phyloP scores from a whole-genome alignment of 805 yeast genomes.

The Scheffersomyces ergatensis region DNA sequence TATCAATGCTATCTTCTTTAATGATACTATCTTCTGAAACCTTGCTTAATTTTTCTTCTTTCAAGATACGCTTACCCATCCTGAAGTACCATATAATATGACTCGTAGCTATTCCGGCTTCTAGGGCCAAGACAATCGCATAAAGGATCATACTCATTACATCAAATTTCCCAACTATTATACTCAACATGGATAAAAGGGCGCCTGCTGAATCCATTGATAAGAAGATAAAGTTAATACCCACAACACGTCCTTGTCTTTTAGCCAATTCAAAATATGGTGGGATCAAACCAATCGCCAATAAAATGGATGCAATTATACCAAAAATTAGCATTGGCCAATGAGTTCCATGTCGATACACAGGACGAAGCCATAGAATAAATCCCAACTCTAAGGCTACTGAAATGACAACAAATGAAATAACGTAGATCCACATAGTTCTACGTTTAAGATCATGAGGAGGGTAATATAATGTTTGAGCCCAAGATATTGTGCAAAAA shows the following conservation, averaged over 20 bases:
- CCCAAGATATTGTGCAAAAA: conserved; percentile 67
- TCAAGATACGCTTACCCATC: conserved; percentile 25
- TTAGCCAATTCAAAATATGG: conserved; percentile 84
- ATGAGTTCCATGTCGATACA: conserved; percentile 44
- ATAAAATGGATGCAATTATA: conserved; percentile 68
- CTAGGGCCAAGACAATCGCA: conserved; percentile 68
- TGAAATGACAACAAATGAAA: conserved; percentile 38
- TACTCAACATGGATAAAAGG: conserved; percentile 61
- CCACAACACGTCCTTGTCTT: conserved; percentile 80
- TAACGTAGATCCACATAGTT: conserved; percentile 35
- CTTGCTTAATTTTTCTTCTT: conserved; percentile 27
- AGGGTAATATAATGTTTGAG: conserved; percentile 63
- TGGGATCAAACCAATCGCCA: conserved; percentile 79
- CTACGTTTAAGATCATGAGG: conserved; percentile 46
- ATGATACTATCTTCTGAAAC: too few relatives aligned
- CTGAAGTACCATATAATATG: conserved; percentile 67
- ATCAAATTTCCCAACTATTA: conserved; percentile 60
- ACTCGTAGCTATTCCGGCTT: conserved; percentile 70
- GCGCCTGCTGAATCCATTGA: conserved; percentile 81
- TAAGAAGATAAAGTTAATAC: conserved; percentile 81
- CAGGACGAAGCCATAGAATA: conserved; percentile 64
- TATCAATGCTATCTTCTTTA: too few relatives aligned
- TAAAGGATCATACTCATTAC: conserved; percentile 78
- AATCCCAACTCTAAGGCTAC: conserved; percentile 69
- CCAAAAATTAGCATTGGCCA: conserved; percentile 88